Evolutionary conservation across 305 asterid genomes (phyloP).

Genomic region (Fraxinus velutina): DNA sequence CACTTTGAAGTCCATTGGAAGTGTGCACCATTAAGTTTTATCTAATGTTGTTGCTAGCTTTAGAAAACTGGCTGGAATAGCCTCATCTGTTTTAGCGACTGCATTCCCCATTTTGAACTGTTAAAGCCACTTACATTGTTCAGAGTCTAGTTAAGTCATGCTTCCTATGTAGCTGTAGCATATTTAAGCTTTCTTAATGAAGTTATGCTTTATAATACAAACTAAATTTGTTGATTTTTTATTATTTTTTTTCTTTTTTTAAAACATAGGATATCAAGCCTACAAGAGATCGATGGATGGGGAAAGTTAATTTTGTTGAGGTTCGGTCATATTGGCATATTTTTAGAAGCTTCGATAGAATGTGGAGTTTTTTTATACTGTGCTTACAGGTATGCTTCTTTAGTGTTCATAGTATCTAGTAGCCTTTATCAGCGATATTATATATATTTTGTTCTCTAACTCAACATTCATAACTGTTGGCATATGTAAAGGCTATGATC

Average conservation of each 20-base stretch:
- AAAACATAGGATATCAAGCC: slow-evolving; percentile 56
- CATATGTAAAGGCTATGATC: slow-evolving; percentile 76
- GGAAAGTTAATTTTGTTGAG: slow-evolving; percentile 97
- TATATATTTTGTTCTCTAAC: slow-evolving; percentile 20
- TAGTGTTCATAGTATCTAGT: slow-evolving; percentile 14
- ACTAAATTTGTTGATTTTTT: slow-evolving; percentile 2
- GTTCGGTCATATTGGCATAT: slow-evolving; percentile 94
- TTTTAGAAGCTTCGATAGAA: slow-evolving; percentile 91
- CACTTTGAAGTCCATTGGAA: slow-evolving; percentile 2
- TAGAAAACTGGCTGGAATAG: not conserved
- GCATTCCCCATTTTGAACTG: not conserved
- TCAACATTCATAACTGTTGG: slow-evolving; percentile 28
- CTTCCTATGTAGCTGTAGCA: not conserved
- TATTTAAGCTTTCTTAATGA: slow-evolving; percentile 3
- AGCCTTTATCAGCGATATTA: slow-evolving; percentile 6
- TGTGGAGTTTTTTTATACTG: slow-evolving; percentile 98
- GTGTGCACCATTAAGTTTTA: not conserved
- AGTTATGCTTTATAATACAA: slow-evolving; percentile 1
- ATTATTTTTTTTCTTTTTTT: not conserved
- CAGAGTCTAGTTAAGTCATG: not conserved
- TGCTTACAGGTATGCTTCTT: slow-evolving; percentile 73
- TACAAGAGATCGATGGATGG: slow-evolving; percentile 80
- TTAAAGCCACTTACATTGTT: slow-evolving; percentile 3
- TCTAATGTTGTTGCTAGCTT: not conserved
- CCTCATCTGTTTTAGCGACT: not conserved